Evolutionary conservation across 768 basidiomycete genomes (phyloP).

Genomic region (Collybiopsis confluens): DNA sequence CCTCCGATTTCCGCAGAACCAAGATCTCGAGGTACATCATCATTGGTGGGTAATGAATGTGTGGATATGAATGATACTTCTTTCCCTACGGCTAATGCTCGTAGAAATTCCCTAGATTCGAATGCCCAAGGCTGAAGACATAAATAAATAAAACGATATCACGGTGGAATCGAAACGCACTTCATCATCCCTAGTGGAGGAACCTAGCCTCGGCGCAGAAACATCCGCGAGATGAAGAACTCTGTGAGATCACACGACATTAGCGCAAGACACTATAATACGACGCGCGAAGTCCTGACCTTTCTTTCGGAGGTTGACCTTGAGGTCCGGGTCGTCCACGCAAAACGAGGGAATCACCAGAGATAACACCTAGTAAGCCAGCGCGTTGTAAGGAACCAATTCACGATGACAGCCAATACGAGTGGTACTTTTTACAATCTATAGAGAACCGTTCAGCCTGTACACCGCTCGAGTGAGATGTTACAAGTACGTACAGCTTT

Average conservation of each 20-base stretch:
- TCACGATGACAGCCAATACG: background rate
- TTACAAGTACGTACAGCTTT: conserved; percentile 69
- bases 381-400: conserved; percentile 20
- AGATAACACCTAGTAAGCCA: conserved; percentile 71
- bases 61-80: conserved; percentile 80
- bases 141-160: conserved; percentile 1
- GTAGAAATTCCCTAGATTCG: conserved; percentile 89
- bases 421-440: conserved; percentile 61
- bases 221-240: conserved; percentile 89
- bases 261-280: too few species aligned
- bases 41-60: conserved; percentile 74
- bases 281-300: too few species aligned
- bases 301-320: conserved; percentile 87
- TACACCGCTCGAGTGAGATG: too few species aligned
- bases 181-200: conserved; percentile 83
- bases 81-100: conserved; percentile 83
- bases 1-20: conserved; percentile 73
- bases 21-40: conserved; percentile 75
- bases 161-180: conserved; percentile 30
- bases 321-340: conserved; percentile 73
- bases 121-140: conserved; percentile 75
- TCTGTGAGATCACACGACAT: conserved; percentile 33
- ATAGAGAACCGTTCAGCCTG: too few species aligned
- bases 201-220: conserved; percentile 80
- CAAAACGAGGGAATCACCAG: conserved; percentile 85